These are phyloP conservation scores for Cryptococcus neoformans DNA, from an alignment of 1,284 basidiomycete genomes.

Conservation along the genomic window DNA sequence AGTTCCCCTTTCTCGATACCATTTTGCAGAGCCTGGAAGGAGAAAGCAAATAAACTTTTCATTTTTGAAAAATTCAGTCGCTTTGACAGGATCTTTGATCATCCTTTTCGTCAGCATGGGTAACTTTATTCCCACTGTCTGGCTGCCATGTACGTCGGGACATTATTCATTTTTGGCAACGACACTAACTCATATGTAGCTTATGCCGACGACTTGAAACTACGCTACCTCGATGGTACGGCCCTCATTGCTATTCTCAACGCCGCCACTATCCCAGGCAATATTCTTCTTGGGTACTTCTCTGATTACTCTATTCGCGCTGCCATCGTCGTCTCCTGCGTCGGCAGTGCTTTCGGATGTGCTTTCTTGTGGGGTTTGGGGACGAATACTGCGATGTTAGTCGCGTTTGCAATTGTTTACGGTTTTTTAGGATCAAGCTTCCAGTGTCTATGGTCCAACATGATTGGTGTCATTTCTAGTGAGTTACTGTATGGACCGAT, in stretches of 20 bases:
- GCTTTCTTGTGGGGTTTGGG: constrained; percentile 49
- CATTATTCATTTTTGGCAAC: neutral
- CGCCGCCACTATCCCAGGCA: constrained; percentile 44
- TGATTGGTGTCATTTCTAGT: constrained; percentile 35
- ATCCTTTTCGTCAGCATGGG: constrained; percentile 43
- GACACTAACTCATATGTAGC: constrained; percentile 12
- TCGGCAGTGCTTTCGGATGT: constrained; percentile 35
- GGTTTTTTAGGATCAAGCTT: constrained; percentile 35
- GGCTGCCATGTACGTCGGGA: constrained; percentile 39
- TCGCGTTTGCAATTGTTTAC: constrained; percentile 34
- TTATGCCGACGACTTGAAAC: constrained; percentile 37
- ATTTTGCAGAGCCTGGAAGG: neutral
- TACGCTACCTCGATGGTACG: constrained; percentile 38
- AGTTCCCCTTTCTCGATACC: constrained; percentile 31
- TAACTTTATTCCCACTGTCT: constrained; percentile 47
- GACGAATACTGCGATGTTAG: constrained; percentile 26
- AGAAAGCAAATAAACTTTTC: constrained; percentile 18
- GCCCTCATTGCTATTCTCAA: constrained; percentile 47
- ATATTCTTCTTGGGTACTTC: constrained; percentile 39
- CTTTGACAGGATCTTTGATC: constrained; percentile 35
- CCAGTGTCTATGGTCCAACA: constrained; percentile 35
- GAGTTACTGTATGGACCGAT: constrained; percentile 5
- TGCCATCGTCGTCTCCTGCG: constrained; percentile 38
- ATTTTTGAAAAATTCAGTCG: constrained; percentile 26
- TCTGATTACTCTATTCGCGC: constrained; percentile 38